Evolutionary conservation across 192 early-diverging fungal species (phyloP), one percentile per base, ranked within the genome.

Genomic region (Entophlyctis helioformis): DNA sequence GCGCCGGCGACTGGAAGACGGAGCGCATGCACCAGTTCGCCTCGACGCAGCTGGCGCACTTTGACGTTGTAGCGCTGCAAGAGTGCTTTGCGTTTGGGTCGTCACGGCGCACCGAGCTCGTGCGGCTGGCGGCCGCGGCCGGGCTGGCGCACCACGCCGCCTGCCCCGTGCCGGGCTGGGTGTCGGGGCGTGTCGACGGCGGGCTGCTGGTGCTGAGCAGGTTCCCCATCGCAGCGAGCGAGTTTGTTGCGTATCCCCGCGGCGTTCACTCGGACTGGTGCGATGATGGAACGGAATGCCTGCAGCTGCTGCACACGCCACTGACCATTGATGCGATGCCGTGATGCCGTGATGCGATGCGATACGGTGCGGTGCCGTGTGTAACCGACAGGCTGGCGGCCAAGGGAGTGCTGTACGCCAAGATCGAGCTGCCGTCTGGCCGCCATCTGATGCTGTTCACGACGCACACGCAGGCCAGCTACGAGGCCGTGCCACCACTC

Each of bases 1-100:
- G 29, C 42, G 15, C 37, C 24, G 54, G 54, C 28, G 54, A 56
- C 47, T 56, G 54, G 54, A 56, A 56, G 18, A 16, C 12, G 3
- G 54, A 56, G 28, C 37, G 54, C 16, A 9, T 50, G 16, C 28
- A 12, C 13, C 47, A 49, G 20, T 56, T 56, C 28, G 53, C 53
- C 35, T n/a, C 27, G 20, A 27, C 39, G 31, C 25, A 49, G 26
- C 43, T 56, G 19, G 15, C 38, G 37, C 66, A 78, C 29, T 89
- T 81, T 62, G 85, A 87, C 55, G 63, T 89, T 7, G 71, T 89
- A 26, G 67, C 72, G 25, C 62, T 89, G 45, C 85, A 89, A 51
- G 86, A 89, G 48, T 76, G 78, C 46, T 89, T 86, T 64, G 76
- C 75, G 16, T 87, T 76, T 55, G 78, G 72, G 5, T 67, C 69